These are phyloP conservation scores for Leccinum pseudoinsigne DNA, from an alignment of 1,284 basidiomycete species.

Conservation along the genomic window DNA sequence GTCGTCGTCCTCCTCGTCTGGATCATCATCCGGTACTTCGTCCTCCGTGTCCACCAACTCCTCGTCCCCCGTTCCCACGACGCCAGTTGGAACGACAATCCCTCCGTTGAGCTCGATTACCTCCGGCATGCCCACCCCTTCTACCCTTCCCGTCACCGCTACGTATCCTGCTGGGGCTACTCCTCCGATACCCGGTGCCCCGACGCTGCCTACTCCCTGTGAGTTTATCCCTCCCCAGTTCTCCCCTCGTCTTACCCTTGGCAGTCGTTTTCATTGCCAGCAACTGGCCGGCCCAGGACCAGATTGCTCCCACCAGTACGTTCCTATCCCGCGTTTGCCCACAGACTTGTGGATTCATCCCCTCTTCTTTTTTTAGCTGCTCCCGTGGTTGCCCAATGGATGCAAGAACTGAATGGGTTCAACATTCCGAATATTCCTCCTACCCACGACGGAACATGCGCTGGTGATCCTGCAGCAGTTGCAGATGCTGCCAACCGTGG, in stretches of 20 bases:
- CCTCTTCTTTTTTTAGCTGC: conserved; percentile 42
- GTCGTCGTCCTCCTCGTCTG: conserved; percentile 7
- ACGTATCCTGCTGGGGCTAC: conserved; percentile 60
- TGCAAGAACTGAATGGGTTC: conserved; percentile 73
- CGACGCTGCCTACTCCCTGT: conserved; percentile 64
- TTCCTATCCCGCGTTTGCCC: conserved; percentile 2
- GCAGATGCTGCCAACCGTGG: conserved; percentile 60
- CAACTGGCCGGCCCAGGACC: conserved; percentile 72
- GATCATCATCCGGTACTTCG: conserved; percentile 17
- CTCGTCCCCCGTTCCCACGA: conserved; percentile 25
- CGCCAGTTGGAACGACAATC: conserved; percentile 36
- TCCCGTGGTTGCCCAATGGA: conserved; percentile 69
- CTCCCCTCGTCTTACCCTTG: conserved; percentile 7
- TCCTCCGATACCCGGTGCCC: conserved; percentile 63
- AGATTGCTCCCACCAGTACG: conserved; percentile 62
- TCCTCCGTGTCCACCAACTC: conserved; percentile 19
- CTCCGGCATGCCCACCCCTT: conserved; percentile 61
- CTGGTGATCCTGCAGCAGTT: conserved; percentile 56
- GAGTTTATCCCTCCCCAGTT: conserved; percentile 24
- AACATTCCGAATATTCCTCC: conserved; percentile 65
- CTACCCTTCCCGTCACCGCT: conserved; percentile 49
- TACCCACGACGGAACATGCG: conserved; percentile 67
- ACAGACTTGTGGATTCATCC: not conserved
- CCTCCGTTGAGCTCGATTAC: conserved; percentile 65
- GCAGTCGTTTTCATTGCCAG: conserved; percentile 49